These are phyloP conservation scores for Trichoderma brevicompactum DNA, from an alignment of 2,329 filamentous ascomycete species.

Conservation along the genomic window DNA sequence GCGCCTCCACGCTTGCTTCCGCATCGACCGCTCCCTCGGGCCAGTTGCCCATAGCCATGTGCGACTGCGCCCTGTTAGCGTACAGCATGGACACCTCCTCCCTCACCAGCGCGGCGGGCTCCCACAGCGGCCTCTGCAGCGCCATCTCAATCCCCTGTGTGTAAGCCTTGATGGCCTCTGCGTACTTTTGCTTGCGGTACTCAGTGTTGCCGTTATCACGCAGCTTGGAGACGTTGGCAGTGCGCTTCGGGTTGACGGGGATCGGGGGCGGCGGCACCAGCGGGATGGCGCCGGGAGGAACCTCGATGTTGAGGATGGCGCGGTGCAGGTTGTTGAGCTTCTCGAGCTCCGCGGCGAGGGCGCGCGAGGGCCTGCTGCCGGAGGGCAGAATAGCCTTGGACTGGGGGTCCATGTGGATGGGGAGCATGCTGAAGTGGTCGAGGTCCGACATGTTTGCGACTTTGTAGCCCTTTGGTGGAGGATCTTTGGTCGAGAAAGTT, in stretches of 20 bases:
- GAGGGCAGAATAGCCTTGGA: conserved; percentile 68
- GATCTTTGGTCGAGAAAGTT: conserved; percentile 5
- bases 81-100: conserved; percentile 83
- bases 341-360: conserved; percentile 67
- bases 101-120: conserved; percentile 78
- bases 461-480: neutral
- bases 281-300: conserved; percentile 60
- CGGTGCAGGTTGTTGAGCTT: conserved; percentile 81
- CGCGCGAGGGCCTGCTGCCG: conserved; percentile 44
- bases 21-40: conserved; percentile 86
- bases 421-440: conserved; percentile 80
- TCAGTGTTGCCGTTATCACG: conserved; percentile 84
- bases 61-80: conserved; percentile 86
- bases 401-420: conserved; percentile 78
- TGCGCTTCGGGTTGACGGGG: conserved; percentile 90
- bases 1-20: conserved; percentile 84
- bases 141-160: conserved; percentile 90
- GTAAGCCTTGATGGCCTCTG: conserved; percentile 81
- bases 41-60: conserved; percentile 84
- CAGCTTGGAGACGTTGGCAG: conserved; percentile 84
- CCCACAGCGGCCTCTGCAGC: conserved; percentile 79
- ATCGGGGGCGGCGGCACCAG: conserved; percentile 81
- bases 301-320: conserved; percentile 60
- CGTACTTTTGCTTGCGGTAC: conserved; percentile 76
- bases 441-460: conserved; percentile 56